Evolutionary conservation across 202 grass and related monocot species (phyloP), one percentile per base, ranked within the genome.

Genomic region (Bolboschoenoplectus hybrid): DNA sequence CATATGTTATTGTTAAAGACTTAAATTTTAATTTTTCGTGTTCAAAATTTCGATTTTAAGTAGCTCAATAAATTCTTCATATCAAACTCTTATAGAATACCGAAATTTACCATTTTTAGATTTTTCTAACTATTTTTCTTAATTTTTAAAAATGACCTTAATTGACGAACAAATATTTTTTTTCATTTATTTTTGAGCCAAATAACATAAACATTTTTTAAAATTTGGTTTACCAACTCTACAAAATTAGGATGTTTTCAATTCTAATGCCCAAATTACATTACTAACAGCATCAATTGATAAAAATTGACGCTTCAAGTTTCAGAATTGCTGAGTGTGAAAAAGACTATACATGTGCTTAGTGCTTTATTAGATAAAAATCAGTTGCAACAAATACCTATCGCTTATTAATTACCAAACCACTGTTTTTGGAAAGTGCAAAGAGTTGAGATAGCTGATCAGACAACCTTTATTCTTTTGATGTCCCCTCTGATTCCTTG

Each of bases 371-470:
- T 47, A 7, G 46, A 34, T 13, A 75, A 35, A 52, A 6, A 69
- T 52, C 20, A 32, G 47, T 77, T 77, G 55, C 73, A 77, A 77
- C 50, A 79, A 58, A n/a, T 79, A 75, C 4, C 41, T 34, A 79
- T 79, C 0, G 52, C 51, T 41, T 17, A 58, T 57, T 79, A 79
- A 79, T 39, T 41, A 79, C 13, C 52, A 60, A 41, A 78, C 74
- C 32, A 38, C 13, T 57, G 11, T 78, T n/a, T 71, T 58, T 14
- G 32, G 52, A 40, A 78, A 40, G 52, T 40, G 7, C 34, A 58
- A 39, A 19, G 11, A 43, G 20, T 76, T 40, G 52, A 79, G 53
- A 60, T 79, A 9, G 58, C 60, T 79, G 75, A 26, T 26, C 26
- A 58, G 32, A 41, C 35, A 36, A n/a, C 53, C 34, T 79, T 38